Evolutionary conservation across 2,329 filamentous ascomycete species (phyloP), one percentile per base, ranked within the genome.

Genomic region (Kalmusia sp.): DNA sequence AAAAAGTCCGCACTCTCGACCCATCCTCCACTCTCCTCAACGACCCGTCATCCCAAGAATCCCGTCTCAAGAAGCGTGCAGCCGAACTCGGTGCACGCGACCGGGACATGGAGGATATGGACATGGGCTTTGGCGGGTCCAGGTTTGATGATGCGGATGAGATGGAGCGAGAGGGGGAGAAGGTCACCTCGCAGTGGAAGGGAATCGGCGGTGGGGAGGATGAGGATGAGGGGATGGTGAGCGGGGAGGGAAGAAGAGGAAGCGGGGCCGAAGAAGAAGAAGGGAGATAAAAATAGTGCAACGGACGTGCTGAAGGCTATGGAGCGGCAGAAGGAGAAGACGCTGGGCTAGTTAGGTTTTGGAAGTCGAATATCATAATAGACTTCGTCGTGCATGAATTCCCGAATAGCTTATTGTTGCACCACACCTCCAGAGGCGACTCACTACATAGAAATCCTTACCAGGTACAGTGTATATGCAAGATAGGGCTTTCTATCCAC

Each of bases 91-190:
- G 80, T 8, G 78, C 77, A n/a, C 76, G 87, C 50, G 89, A 90
- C 62, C 85, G 93, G 41, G 93, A 98, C 70, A 86, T 92, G 41
- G 87, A 93, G 52, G 93, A 99, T 75, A 84, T 99, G 77, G 95
- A 99, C 68, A 85, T 98, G 81, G 93, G 93, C 55, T 98, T 99
- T 68, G 95, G 95, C 28, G 91, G 87, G 17, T 95, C 89, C 68
- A 84, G 93, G 24, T 88, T 91, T 66, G 92, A 91, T 49, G 95
- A 97, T 67, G 92, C 93, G 44, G 93, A 93, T 54, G 93, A 96
- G 59, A 84, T 89, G 59, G 90, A 92, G 34, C 70, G 78, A 76
- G 70, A 80, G 9, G 75, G 73, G 0, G 70, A 79, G 37, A 86
- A 83, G 61, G 77, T 91, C 58, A 91, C 93, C 49, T 86, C 85